Evolutionary conservation across 2,329 filamentous ascomycete genomes (phyloP), one percentile per base, ranked within the genome.

Genomic region (Diaporthe longicolla): DNA sequence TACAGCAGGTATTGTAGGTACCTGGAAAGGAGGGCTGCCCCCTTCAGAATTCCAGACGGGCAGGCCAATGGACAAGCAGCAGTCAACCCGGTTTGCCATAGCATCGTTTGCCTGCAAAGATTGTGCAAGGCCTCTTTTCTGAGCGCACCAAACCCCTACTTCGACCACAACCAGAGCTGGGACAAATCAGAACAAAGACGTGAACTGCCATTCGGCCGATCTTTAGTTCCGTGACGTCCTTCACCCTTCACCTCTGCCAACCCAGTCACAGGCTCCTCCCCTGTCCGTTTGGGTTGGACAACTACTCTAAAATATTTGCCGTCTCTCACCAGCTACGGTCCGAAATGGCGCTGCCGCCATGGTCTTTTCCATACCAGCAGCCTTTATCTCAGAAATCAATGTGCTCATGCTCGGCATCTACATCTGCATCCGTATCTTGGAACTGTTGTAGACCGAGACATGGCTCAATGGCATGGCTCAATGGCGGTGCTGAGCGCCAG

Each of bases 1-100:
- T 35, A 37, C 10, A 24, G 13, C 29, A 21, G 5, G 48, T 35
- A 26, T 8, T 35, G 45, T 35, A 50, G 13, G 43, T 50, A 66
- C 61, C 61, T 50, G 61, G 21, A 68, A 54, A 68, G 26, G 45
- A 52, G 63, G 29, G 63, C 63, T 52, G 29, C 45, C 63, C 24
- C 45, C 40, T 54, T 26, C 32, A 54, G 48, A 66, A 6, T 52
- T 52, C 45, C 45, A 37, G 45, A 66, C 15, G 45, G 43, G 21
- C 32, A 66, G 29, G 45, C 21, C n/a, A 68, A 68, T 21, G 15
- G 40, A 40, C 40, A 40, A n/a, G 63, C n/a, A 26, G 32, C 15
- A 26, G 48, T 13, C 21, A 32, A 21, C n/a, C n/a, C 26, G 8
- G 59, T 50, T 32, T 54, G 70, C 35, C 40, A 57, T 32, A 11